Percentiles rank a stretch among this genome's conserved stretches.
phyloP scores from a whole-genome alignment of 2,329 filamentous ascomycete genomes.

The Phaeosphaeriaceae sp. region DNA sequence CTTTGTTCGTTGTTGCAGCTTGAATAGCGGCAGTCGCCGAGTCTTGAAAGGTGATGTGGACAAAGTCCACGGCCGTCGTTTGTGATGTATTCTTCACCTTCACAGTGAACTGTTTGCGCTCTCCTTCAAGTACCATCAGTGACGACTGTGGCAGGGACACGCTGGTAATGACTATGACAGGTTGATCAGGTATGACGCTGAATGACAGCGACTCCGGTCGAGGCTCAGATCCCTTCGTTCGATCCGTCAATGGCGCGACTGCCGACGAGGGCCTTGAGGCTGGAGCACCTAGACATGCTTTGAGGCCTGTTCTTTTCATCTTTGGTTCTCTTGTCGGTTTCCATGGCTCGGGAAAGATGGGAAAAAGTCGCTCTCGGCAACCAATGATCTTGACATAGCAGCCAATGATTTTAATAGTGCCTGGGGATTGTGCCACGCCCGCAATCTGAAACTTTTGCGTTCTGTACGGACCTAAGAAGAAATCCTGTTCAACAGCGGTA shows the following conservation, averaged over 20 bases:
- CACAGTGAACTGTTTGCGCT: constrained; percentile 77
- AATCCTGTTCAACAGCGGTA: constrained; percentile 68
- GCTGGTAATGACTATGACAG: constrained; percentile 75
- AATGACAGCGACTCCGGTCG: constrained; percentile 61
- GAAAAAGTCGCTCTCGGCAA: constrained; percentile 82
- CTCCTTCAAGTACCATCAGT: constrained; percentile 92
- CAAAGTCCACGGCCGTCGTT: constrained; percentile 76
- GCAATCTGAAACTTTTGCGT: constrained; percentile 78
- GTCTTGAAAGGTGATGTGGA: constrained; percentile 89
- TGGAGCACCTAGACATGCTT: constrained; percentile 56
- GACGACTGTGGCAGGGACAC: constrained; percentile 83
- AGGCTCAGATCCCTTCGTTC: constrained; percentile 32
- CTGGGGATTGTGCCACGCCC: constrained; percentile 71
- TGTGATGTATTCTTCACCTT: constrained; percentile 79
- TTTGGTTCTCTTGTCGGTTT: constrained; percentile 72
- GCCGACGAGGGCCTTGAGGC: constrained; percentile 50
- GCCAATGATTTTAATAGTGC: constrained; percentile 75
- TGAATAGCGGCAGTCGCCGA: constrained; percentile 82
- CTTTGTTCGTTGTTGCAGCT: constrained; percentile 75
- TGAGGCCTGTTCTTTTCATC: constrained; percentile 76
- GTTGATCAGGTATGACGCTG: constrained; percentile 81
- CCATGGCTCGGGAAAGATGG: constrained; percentile 82
- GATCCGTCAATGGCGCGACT: constrained; percentile 31
- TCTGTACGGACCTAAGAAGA: constrained; percentile 79
- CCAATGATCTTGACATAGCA: constrained; percentile 81